These are phyloP conservation scores for Neonectria hederae DNA, from an alignment of 2,329 filamentous ascomycete species.

Conservation along the genomic window DNA sequence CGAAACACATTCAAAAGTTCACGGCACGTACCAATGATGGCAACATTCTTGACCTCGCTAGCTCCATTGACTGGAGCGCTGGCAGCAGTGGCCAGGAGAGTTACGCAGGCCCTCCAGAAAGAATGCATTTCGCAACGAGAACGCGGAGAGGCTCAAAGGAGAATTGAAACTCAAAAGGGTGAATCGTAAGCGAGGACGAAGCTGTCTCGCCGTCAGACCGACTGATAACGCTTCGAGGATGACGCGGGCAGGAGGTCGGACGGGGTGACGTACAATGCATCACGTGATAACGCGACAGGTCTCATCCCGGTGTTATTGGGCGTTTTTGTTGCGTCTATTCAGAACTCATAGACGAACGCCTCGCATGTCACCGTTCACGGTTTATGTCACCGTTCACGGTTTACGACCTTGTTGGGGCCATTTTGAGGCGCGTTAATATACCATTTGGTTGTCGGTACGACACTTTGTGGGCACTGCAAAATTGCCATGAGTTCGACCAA, in stretches of 20 bases:
- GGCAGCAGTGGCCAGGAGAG: slow-evolving; percentile 32
- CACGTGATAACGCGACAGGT: slow-evolving; percentile 7
- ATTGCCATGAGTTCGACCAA: too few species aligned
- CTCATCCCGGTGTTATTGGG: background rate
- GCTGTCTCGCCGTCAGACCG: background rate
- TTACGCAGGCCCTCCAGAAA: slow-evolving; percentile 26
- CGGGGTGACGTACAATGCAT: slow-evolving; percentile 7
- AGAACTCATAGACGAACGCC: background rate
- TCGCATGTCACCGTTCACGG: background rate
- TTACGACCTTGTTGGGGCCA: too few species aligned
- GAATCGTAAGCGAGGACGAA: background rate
- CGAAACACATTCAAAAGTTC: background rate
- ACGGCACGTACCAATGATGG: slow-evolving; percentile 48
- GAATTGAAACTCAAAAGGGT: background rate
- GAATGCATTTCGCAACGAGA: slow-evolving; percentile 27
- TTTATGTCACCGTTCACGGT: background rate
- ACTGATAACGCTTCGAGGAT: background rate
- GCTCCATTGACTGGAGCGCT: slow-evolving; percentile 16
- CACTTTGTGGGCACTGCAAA: background rate
- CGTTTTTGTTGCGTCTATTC: background rate
- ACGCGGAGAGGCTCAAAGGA: background rate
- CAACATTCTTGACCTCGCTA: slow-evolving; percentile 45
- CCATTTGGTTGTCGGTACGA: background rate
- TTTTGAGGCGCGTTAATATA: background rate
- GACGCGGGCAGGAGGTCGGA: slow-evolving; percentile 5